Conservation (phyloP, 345 rosid species). For the Theobroma cacao region DNA sequence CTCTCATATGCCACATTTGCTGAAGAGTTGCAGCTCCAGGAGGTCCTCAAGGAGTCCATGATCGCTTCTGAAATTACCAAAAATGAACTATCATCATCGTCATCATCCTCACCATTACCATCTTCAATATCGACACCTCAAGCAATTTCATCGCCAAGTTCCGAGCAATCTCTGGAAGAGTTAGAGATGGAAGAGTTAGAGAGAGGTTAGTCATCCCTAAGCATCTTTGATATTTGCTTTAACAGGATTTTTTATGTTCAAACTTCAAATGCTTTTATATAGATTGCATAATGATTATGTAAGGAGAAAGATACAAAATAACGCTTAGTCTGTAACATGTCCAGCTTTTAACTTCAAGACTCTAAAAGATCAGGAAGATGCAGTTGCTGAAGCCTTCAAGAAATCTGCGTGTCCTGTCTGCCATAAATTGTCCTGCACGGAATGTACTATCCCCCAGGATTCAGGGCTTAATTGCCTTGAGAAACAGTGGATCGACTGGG, state of each 20-base stretch:
- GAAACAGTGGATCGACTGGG: background rate
- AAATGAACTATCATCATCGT: background rate
- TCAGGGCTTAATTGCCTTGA: constrained; percentile 6
- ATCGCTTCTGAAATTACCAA: background rate
- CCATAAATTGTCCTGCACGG: constrained; percentile 14
- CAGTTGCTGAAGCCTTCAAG: background rate
- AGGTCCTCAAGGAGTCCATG: background rate
- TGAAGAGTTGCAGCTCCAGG: constrained; percentile 18
- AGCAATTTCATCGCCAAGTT: background rate
- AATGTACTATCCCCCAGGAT: constrained; percentile 11
- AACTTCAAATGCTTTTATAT: background rate
- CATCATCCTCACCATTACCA: background rate
- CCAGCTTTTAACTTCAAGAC: background rate
- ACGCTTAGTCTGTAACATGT: background rate
- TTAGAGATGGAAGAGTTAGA: background rate
- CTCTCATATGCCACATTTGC: background rate
- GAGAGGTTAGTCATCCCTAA: background rate
- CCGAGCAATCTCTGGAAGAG: background rate
- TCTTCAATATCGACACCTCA: background rate
- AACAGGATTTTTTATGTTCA: background rate
- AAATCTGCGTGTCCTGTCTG: constrained; percentile 20
- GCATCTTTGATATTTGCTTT: background rate
- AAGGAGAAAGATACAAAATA: background rate
- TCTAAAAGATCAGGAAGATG: background rate
- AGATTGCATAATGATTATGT: background rate